Evolutionary conservation across 1,284 basidiomycete species (phyloP).

Genomic region (Ceratorhiza oryzae-sativae): DNA sequence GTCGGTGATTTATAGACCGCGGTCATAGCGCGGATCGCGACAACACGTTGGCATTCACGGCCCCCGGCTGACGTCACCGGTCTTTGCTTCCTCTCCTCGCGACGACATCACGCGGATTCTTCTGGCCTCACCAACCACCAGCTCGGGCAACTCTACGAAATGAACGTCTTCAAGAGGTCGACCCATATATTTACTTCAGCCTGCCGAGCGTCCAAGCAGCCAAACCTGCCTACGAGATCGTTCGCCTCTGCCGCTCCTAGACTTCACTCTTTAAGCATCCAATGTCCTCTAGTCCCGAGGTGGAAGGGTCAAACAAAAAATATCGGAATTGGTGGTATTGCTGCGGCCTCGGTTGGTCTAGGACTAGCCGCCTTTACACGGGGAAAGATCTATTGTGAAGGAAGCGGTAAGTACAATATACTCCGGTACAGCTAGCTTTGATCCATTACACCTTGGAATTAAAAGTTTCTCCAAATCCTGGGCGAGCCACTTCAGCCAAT

Average conservation of each 20-base stretch:
- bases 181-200: slow-evolving; percentile 23
- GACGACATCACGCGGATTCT: background rate
- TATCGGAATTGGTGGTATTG: slow-evolving; percentile 3
- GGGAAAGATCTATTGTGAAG: slow-evolving; percentile 25
- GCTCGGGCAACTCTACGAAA: background rate
- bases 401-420: slow-evolving; percentile 3
- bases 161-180: slow-evolving; percentile 29
- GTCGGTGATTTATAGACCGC: slow-evolving; percentile 10
- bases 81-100: background rate
- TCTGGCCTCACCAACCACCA: background rate
- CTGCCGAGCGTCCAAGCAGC: slow-evolving; percentile 12
- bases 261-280: slow-evolving; percentile 16
- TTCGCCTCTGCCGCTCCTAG: slow-evolving; percentile 6
- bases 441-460: background rate
- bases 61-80: slow-evolving; percentile 32
- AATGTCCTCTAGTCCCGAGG: background rate
- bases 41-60: background rate
- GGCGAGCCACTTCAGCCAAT: background rate
- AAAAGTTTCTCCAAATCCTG: background rate
- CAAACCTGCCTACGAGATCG: slow-evolving; percentile 3
- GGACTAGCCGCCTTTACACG: slow-evolving; percentile 24
- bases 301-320: slow-evolving; percentile 10
- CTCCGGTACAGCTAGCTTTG: background rate
- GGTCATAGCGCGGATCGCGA: slow-evolving; percentile 20
- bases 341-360: slow-evolving; percentile 23